Evolutionary conservation across 1,139 yeast species (phyloP), one percentile per base, ranked within the genome.

Genomic region (Arxiozyma slooffiae): DNA sequence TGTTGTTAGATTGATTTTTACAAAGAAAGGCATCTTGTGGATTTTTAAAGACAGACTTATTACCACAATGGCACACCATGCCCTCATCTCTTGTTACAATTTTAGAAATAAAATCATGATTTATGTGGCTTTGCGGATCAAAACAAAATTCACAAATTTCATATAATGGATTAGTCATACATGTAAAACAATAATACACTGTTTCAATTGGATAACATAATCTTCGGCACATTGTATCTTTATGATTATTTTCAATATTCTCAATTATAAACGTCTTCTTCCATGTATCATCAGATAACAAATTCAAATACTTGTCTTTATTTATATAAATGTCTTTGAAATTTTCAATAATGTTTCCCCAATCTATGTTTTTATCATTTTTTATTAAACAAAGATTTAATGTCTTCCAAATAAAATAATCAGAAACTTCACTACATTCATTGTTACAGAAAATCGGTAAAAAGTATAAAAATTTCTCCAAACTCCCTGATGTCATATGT

Each of bases 11-110:
- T 3, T 71, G 67, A 6, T 63, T 66, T 36, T 71, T 75, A 82
- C 95, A 90, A 0, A 49, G 49, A 39, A 45, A 55, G 18, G 63
- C 60, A 37, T 49, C 42, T 8, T 48, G 47, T 16, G 60, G 55
- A 26, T 56, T 52, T 44, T 54, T 60, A 39, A 61, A 60, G 4
- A 96, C 95, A 55, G 83, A 87, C 0, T 78, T 74, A 63, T 92
- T 96, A 1, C 97, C 97, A 69, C 97, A 92, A 64, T 92, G 97
- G 65, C 97, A 92, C 6, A 89, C 89, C 0, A 97, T 97, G 4
- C 96, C 96, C 56, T 82, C 85, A 54, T 88, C 95, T 48, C 92
- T 71, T 51, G 79, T 82, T 50, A 90, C 82, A 16, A 88, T 81
- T 41, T 82, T 77, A 17, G 85, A 79, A 50, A 83, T 81, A 16